These are phyloP conservation scores for Paecilomyces sp. DNA, from an alignment of 2,329 filamentous ascomycete genomes.

Conservation along the genomic window DNA sequence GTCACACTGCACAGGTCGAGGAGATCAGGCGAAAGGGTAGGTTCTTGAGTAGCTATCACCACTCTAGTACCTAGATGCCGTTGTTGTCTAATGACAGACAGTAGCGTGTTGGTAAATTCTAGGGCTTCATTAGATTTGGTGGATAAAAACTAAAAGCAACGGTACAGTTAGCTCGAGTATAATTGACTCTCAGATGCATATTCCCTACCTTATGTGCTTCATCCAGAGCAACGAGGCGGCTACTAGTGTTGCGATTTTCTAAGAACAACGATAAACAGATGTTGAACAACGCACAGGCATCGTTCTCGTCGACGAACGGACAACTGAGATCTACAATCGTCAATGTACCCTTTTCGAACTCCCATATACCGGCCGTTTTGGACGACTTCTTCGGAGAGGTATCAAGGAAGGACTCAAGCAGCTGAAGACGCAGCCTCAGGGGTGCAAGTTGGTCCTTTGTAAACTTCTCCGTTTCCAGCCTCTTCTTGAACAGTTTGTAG, in stretches of 20 bases:
- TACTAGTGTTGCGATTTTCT: slow-evolving; percentile 42
- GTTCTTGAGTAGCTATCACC: slow-evolving; percentile 71
- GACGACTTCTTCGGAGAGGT: slow-evolving; percentile 5
- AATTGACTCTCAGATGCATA: neutral
- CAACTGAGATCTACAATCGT: slow-evolving; percentile 68
- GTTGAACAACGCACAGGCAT: slow-evolving; percentile 65
- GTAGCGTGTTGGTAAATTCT: slow-evolving; percentile 54
- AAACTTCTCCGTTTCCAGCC: slow-evolving; percentile 34
- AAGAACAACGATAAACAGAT: slow-evolving; percentile 63
- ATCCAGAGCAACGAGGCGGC: slow-evolving; percentile 62
- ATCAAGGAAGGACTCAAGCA: slow-evolving; percentile 59
- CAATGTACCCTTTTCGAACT: slow-evolving; percentile 26
- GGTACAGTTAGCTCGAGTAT: neutral
- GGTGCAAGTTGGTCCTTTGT: slow-evolving; percentile 45
- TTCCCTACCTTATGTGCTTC: slow-evolving; percentile 63
- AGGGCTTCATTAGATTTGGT: slow-evolving; percentile 46
- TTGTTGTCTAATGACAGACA: slow-evolving; percentile 61
- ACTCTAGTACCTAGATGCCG: slow-evolving; percentile 61
- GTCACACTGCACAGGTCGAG: slow-evolving; percentile 67
- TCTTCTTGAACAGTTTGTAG: slow-evolving; percentile 37
- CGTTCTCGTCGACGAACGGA: slow-evolving; percentile 59
- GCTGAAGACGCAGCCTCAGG: slow-evolving; percentile 53
- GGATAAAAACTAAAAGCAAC: slow-evolving; percentile 49
- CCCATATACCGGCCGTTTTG: slow-evolving; percentile 8
- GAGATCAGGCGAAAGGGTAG: slow-evolving; percentile 60